These are phyloP conservation scores for Moniliophthora roreri DNA, from an alignment of 1,284 basidiomycete genomes.

Conservation along the genomic window DNA sequence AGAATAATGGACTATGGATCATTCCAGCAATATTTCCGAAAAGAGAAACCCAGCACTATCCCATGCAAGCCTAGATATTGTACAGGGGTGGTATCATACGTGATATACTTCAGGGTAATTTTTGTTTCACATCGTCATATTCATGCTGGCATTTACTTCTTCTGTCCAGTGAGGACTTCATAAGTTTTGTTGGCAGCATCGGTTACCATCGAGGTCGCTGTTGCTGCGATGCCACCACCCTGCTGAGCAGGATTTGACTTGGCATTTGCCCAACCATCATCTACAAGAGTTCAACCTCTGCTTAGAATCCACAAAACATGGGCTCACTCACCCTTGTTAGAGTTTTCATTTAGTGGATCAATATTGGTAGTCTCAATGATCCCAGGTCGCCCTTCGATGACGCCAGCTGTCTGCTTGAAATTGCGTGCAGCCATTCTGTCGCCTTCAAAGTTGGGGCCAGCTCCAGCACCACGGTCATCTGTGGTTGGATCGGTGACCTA, in stretches of 20 bases:
- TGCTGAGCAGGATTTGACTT: slow-evolving; percentile 13
- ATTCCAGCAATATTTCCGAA: no score
- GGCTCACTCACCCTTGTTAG: slow-evolving; percentile 35
- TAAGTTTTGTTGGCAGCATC: slow-evolving; percentile 39
- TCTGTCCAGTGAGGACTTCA: slow-evolving; percentile 24
- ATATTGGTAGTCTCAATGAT: slow-evolving; percentile 54
- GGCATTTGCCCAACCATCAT: slow-evolving; percentile 44
- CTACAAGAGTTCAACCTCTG: slow-evolving; percentile 23
- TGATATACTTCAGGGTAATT: no score
- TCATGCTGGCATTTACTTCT: background rate
- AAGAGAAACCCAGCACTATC: no score
- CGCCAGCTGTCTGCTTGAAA: slow-evolving; percentile 41
- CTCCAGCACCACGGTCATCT: slow-evolving; percentile 39
- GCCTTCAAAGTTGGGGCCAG: slow-evolving; percentile 32
- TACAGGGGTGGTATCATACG: no score
- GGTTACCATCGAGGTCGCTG: slow-evolving; percentile 28
- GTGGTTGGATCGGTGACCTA: slow-evolving; percentile 43
- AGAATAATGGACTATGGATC: background rate
- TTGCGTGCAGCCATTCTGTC: slow-evolving; percentile 22
- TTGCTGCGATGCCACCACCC: slow-evolving; percentile 11
- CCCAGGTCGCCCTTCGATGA: slow-evolving; percentile 50
- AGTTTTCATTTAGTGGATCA: slow-evolving; percentile 47
- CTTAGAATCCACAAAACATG: background rate
- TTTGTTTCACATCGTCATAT: background rate
- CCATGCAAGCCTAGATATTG: no score